Evolutionary conservation across 2,329 filamentous ascomycete genomes (phyloP).

Genomic region (Botryotinia calthae): DNA sequence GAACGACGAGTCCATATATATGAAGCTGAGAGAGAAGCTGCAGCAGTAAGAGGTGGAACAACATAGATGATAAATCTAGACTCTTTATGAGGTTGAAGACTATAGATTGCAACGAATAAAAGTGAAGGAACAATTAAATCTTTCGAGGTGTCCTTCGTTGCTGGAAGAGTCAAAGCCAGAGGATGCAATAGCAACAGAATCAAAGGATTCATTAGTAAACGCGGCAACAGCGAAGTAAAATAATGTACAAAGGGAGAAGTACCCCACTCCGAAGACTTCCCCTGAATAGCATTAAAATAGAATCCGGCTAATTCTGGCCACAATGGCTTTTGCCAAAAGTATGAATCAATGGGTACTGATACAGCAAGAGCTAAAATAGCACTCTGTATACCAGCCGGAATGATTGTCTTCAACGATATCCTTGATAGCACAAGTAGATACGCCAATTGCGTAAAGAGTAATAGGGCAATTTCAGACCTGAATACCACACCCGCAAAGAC

Average conservation of each 20-base stretch:
- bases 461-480: slow-evolving; percentile 81
- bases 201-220: slow-evolving; percentile 78
- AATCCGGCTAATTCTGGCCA: slow-evolving; percentile 93
- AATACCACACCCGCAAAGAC: slow-evolving; percentile 82
- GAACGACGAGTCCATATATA: slow-evolving; percentile 64
- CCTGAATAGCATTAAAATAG: slow-evolving; percentile 84
- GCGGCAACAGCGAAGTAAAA: slow-evolving; percentile 75
- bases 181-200: slow-evolving; percentile 54
- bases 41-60: slow-evolving; percentile 75
- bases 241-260: slow-evolving; percentile 84
- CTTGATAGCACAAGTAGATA: slow-evolving; percentile 59
- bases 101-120: slow-evolving; percentile 76
- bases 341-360: slow-evolving; percentile 79
- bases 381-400: slow-evolving; percentile 65
- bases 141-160: slow-evolving; percentile 45
- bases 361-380: slow-evolving; percentile 63
- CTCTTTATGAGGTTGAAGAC: slow-evolving; percentile 90
- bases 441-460: slow-evolving; percentile 66
- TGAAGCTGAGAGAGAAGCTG: slow-evolving; percentile 70
- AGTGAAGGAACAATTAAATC: slow-evolving; percentile 64
- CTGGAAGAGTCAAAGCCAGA: slow-evolving; percentile 49
- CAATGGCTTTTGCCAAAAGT: slow-evolving; percentile 83
- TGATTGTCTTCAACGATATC: slow-evolving; percentile 54
- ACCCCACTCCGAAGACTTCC: slow-evolving; percentile 84
- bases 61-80: slow-evolving; percentile 91